Evolutionary conservation across 2,329 filamentous ascomycete genomes (phyloP).

Genomic region (Verticillium zaregamsianum): DNA sequence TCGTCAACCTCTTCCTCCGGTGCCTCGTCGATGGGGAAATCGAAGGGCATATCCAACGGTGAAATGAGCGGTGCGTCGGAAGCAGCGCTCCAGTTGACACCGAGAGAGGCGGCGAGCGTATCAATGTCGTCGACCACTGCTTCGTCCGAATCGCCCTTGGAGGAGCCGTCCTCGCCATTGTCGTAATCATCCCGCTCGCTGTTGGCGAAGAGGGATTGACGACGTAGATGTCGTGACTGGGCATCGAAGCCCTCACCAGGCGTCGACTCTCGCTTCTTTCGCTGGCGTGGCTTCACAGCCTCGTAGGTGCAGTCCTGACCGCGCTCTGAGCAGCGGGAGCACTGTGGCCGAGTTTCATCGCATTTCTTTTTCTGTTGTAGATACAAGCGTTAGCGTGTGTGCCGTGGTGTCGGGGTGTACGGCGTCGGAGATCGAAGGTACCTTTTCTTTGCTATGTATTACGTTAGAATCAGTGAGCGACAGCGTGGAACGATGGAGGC

Average conservation of each 20-base stretch:
- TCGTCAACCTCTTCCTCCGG: slow-evolving; percentile 22
- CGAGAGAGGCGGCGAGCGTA: background rate
- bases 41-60: slow-evolving; percentile 25
- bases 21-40: slow-evolving; percentile 21
- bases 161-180: background rate
- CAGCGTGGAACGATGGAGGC: slow-evolving; percentile 17
- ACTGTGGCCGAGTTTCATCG: slow-evolving; percentile 47
- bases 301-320: slow-evolving; percentile 47
- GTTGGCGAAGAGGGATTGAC: background rate
- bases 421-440: slow-evolving; percentile 18
- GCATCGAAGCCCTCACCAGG: slow-evolving; percentile 6
- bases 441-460: slow-evolving; percentile 47
- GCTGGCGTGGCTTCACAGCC: slow-evolving; percentile 35
- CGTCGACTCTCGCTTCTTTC: slow-evolving; percentile 26
- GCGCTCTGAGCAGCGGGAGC: slow-evolving; percentile 46
- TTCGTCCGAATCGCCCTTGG: background rate
- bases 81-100: background rate
- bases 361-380: slow-evolving; percentile 52
- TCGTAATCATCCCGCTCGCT: background rate
- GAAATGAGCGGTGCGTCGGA: slow-evolving; percentile 19
- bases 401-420: background rate
- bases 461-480: slow-evolving; percentile 3
- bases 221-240: background rate
- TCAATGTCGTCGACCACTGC: background rate
- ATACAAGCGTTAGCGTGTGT: background rate